A percentile compares a stretch with the other conserved stretches of the same genome.
phyloP scores from a whole-genome alignment of 176 grass and related monocot species.

The Tillandsia leiboldiana region DNA sequence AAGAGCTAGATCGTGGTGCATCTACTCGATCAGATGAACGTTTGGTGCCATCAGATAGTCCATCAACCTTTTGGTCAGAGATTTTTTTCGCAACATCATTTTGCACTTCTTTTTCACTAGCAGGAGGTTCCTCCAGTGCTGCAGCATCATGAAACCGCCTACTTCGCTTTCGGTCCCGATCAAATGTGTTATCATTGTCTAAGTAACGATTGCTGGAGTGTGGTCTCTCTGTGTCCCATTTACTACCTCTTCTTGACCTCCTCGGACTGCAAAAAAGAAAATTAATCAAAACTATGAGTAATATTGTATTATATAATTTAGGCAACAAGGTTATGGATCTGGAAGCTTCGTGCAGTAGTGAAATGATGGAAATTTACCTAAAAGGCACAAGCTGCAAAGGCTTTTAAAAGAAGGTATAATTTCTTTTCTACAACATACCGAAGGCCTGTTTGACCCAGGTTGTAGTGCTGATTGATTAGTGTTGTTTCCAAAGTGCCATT shows the following conservation, averaged over 20 bases:
- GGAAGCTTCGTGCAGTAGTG: background rate
- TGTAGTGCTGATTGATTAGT: too few relatives aligned
- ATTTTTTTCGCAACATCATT: background rate
- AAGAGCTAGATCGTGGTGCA: background rate
- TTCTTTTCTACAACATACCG: too few relatives aligned
- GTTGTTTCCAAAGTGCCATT: too few relatives aligned
- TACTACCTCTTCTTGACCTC: background rate
- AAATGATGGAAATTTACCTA: background rate
- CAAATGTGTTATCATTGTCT: constrained; percentile 1
- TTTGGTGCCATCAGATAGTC: background rate
- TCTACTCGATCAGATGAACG: background rate
- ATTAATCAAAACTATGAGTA: background rate
- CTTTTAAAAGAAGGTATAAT: too few relatives aligned
- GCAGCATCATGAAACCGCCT: background rate
- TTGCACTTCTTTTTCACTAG: background rate
- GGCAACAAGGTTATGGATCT: background rate
- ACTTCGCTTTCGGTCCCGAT: background rate
- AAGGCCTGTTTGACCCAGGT: too few relatives aligned
- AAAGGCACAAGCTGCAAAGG: background rate
- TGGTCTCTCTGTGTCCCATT: background rate
- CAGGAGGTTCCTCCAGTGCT: background rate
- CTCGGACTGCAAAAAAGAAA: background rate
- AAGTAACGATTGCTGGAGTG: background rate
- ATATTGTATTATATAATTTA: background rate
- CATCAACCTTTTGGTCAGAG: background rate